These are phyloP conservation scores for Lepiota venenata DNA, from an alignment of 768 basidiomycete genomes.

Conservation along the genomic window DNA sequence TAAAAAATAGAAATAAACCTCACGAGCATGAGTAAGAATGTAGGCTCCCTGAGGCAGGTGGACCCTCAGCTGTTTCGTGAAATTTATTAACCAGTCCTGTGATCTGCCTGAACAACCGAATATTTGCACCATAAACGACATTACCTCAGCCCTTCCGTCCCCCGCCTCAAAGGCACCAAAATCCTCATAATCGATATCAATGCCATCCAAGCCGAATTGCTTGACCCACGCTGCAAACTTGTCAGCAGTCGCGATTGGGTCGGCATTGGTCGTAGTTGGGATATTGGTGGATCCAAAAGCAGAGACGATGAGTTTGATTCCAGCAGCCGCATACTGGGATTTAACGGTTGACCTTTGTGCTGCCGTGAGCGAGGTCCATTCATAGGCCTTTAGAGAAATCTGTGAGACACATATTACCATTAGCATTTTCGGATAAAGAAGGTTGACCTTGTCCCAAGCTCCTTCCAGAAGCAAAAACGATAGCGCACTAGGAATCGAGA, in stretches of 20 bases:
- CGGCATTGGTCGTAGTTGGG: conserved; percentile 56
- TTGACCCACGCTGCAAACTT: conserved; percentile 65
- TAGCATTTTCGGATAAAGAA: too few relatives aligned
- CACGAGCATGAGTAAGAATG: conserved; percentile 56
- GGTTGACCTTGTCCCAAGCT: conserved; percentile 48
- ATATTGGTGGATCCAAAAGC: conserved; percentile 56
- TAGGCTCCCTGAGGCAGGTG: conserved; percentile 46
- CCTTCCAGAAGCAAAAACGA: conserved; percentile 57
- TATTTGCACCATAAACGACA: neutral
- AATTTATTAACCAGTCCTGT: conserved; percentile 49
- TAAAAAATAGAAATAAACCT: conserved; percentile 21
- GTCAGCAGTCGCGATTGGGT: conserved; percentile 59
- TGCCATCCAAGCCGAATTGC: conserved; percentile 58
- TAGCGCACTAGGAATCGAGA: conserved; percentile 23
- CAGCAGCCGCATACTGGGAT: conserved; percentile 50
- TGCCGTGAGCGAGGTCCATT: conserved; percentile 47
- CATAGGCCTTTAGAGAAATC: conserved; percentile 32
- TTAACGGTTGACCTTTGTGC: conserved; percentile 45
- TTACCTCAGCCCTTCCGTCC: conserved; percentile 48
- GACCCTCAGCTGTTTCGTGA: conserved; percentile 47
- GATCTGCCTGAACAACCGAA: neutral
- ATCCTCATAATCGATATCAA: conserved; percentile 79
- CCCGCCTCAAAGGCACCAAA: conserved; percentile 58
- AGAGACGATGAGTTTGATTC: conserved; percentile 58
- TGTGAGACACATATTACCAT: neutral